These are phyloP conservation scores for Trichoderma sp. DNA, from an alignment of 2,329 filamentous ascomycete species.

Conservation along the genomic window DNA sequence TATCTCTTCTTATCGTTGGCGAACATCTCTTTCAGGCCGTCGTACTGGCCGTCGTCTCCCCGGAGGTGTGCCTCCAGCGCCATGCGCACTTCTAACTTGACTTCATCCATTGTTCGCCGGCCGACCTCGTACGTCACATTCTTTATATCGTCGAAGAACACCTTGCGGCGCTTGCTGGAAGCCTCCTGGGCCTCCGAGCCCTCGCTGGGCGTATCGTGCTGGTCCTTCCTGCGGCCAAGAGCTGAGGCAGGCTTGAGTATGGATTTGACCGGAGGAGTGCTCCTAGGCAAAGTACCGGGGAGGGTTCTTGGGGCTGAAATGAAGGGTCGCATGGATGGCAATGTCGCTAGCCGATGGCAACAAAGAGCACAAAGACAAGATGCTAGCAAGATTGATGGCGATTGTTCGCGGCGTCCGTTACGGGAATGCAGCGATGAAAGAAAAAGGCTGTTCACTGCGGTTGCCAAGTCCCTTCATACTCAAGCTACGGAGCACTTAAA, in stretches of 20 bases:
- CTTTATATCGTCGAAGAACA: slow-evolving; percentile 59
- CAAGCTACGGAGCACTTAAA: background rate
- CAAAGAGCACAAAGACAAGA: background rate
- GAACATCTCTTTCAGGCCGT: slow-evolving; percentile 62
- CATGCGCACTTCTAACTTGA: slow-evolving; percentile 56
- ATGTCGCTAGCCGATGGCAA: background rate
- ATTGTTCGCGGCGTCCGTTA: background rate
- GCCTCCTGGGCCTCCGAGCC: slow-evolving; percentile 42
- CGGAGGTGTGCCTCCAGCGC: slow-evolving; percentile 59
- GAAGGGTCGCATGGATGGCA: slow-evolving; percentile 35
- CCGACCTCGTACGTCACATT: slow-evolving; percentile 59
- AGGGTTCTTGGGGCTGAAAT: slow-evolving; percentile 39
- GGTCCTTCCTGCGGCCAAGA: slow-evolving; percentile 47
- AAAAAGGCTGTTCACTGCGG: background rate
- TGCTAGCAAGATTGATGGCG: background rate
- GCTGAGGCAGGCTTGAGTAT: slow-evolving; percentile 53
- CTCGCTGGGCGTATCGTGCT: slow-evolving; percentile 45
- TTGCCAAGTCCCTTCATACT: slow-evolving; percentile 1
- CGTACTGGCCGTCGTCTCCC: slow-evolving; percentile 62
- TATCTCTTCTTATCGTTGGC: slow-evolving; percentile 49
- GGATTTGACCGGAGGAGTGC: slow-evolving; percentile 50
- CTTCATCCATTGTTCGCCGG: slow-evolving; percentile 53
- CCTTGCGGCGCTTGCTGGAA: slow-evolving; percentile 56
- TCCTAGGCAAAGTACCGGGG: slow-evolving; percentile 37
- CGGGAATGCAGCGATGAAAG: slow-evolving; percentile 1